A percentile compares a stretch with the other conserved stretches of the same genome.
Evolutionary conservation across 1,139 yeast genomes (phyloP).

Genomic region (Nakaseomyces sp.): DNA sequence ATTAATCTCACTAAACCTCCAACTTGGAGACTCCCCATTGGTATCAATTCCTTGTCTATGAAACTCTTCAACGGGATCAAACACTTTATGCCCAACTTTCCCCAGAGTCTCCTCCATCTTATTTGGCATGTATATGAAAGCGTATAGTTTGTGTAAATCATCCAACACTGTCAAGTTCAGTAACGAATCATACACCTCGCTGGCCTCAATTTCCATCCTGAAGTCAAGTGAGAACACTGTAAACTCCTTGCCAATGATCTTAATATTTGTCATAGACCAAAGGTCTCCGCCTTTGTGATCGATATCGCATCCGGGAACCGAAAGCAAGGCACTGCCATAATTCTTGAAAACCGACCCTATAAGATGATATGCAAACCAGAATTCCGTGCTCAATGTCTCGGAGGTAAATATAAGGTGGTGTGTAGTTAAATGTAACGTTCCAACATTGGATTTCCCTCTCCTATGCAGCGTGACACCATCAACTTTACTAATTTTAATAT

Average conservation of each 20-base stretch:
- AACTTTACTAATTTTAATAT: conserved; percentile 50
- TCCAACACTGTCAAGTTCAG: conserved; percentile 55
- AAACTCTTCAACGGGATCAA: conserved; percentile 57
- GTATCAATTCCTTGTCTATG: conserved; percentile 49
- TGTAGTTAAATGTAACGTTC: conserved; percentile 69
- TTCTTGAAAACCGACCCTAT: conserved; percentile 59
- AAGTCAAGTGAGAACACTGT: conserved; percentile 79
- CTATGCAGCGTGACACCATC: conserved; percentile 61
- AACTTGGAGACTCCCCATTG: conserved; percentile 29
- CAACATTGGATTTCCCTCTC: conserved; percentile 56
- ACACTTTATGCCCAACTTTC: conserved; percentile 64
- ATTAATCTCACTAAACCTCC: conserved; percentile 70
- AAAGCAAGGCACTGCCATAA: conserved; percentile 32
- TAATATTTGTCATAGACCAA: conserved; percentile 45
- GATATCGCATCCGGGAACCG: conserved; percentile 12
- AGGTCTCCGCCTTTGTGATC: conserved; percentile 33
- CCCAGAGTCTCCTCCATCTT: conserved; percentile 39
- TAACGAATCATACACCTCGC: conserved; percentile 65
- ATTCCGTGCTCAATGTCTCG: conserved; percentile 44
- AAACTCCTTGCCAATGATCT: conserved; percentile 78
- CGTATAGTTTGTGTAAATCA: conserved; percentile 53
- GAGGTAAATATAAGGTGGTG: conserved; percentile 76
- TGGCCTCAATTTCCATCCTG: conserved; percentile 47
- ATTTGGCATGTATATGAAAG: conserved; percentile 58
- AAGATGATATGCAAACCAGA: conserved; percentile 91